Conservation (phyloP, 2,329 filamentous ascomycete species). For the Cryphonectria parasitica region DNA sequence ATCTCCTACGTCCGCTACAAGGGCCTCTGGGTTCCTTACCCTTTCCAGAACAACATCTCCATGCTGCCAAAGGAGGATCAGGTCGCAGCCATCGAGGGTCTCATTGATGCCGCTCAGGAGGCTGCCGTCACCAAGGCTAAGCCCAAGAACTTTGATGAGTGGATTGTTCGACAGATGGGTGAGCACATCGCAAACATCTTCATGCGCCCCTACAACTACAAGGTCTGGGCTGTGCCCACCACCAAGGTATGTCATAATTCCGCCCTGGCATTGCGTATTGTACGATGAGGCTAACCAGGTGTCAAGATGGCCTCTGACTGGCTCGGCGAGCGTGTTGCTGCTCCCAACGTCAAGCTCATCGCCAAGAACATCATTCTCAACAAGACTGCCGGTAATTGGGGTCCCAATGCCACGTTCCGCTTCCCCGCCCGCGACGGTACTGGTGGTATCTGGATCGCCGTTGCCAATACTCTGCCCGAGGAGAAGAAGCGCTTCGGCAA, state of each 20-base stretch:
- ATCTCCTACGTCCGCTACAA: constrained; percentile 99
- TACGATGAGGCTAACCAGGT: constrained; percentile 13
- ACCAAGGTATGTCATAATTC: constrained; percentile 71
- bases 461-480: constrained; percentile 88
- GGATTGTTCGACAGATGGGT: constrained; percentile 93
- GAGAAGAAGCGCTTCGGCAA: constrained; percentile 91
- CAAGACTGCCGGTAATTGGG: constrained; percentile 97
- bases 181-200: constrained; percentile 89
- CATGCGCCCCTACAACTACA: constrained; percentile 99
- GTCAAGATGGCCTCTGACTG: constrained; percentile 95
- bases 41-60: constrained; percentile 99
- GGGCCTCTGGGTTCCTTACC: constrained; percentile 95
- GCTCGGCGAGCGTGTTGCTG: constrained; percentile 98
- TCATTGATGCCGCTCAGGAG: constrained; percentile 93
- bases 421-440: constrained; percentile 96
- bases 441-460: constrained; percentile 98
- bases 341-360: constrained; percentile 91
- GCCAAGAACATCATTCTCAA: constrained; percentile 93
- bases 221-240: constrained; percentile 98
- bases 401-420: constrained; percentile 96
- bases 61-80: constrained; percentile 98
- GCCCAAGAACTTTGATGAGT: constrained; percentile 97
- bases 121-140: constrained; percentile 85
- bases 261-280: neutral
- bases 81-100: constrained; percentile 88